Conservation (phyloP, 495 filamentous ascomycete species). For the Neohortaea acidophila region DNA sequence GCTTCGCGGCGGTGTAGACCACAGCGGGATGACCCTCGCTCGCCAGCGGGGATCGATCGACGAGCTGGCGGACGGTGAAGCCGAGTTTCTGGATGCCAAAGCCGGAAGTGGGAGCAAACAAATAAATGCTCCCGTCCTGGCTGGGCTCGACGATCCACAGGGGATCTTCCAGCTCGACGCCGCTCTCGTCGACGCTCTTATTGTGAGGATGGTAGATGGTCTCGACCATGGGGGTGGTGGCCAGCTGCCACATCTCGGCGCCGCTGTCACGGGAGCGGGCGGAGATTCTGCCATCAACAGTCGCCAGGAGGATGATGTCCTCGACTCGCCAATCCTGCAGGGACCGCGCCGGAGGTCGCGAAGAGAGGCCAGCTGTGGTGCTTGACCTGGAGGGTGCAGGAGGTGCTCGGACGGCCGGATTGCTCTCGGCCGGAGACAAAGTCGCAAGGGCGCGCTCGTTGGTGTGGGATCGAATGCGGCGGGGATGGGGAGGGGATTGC, state of each 20-base stretch:
- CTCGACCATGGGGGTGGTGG: slow-evolving; percentile 71
- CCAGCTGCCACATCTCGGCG: slow-evolving; percentile 64
- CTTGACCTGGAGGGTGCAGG: slow-evolving; percentile 46
- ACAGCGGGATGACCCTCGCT: slow-evolving; percentile 49
- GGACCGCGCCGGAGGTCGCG: slow-evolving; percentile 78
- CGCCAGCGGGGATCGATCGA: slow-evolving; percentile 50
- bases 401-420: slow-evolving; percentile 27
- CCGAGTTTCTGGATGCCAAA: slow-evolving; percentile 48
- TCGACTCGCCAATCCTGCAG: slow-evolving; percentile 98
- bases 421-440: slow-evolving; percentile 61
- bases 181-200: slow-evolving; percentile 40
- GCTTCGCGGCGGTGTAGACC: slow-evolving; percentile 67
- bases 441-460: slow-evolving; percentile 90
- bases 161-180: slow-evolving; percentile 54
- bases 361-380: slow-evolving; percentile 53
- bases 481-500: no score
- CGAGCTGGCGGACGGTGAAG: slow-evolving; percentile 66
- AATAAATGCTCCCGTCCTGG: slow-evolving; percentile 73
- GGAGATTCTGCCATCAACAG: slow-evolving; percentile 91
- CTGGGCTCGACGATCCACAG: slow-evolving; percentile 96
- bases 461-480: slow-evolving; percentile 31
- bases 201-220: slow-evolving; percentile 69
- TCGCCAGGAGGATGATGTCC: slow-evolving; percentile 98
- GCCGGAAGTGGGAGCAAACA: slow-evolving; percentile 53
- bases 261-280: slow-evolving; percentile 82